Evolutionary conservation across 306 rosid species (phyloP), one percentile per base, ranked within the genome.

Genomic region (Castanopsis chinensis): DNA sequence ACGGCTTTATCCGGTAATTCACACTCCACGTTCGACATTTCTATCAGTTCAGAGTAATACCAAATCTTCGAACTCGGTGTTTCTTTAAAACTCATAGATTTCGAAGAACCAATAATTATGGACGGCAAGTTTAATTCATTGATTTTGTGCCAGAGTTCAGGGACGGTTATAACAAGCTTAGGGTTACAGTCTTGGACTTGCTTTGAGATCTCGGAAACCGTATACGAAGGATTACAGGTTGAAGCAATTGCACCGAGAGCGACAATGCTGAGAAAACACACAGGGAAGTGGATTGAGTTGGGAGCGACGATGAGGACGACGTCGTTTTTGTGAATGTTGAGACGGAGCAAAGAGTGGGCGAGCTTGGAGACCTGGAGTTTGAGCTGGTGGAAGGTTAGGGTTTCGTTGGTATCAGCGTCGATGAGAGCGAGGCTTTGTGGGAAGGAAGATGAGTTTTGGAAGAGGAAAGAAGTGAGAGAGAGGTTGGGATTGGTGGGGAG

Each of bases 391-490:
- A 86, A 88, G 54, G 88, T 86, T 9, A 86, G 56, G 57, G 78
- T 68, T 37, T 84, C 79, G 23, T 33, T 73, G 56, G 87, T 41
- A 21, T 82, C 78, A 0, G 79, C 57, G 21, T 89, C 88, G 52
- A 56, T 33, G 19, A 89, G 83, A n/a, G 92, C 84, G 27, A 72
- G 68, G 28, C 8, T 37, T 78, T 80, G 25, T 5, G 79, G 65
- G 63, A 5, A 65, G 32, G 82, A 73, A 17, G 81, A 67, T 30
- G 90, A 37, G 75, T 68, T 73, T 28, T 64, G 79, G 82, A 88
- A 85, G 77, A 86, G 89, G 81, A 90, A 88, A 5, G 89, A 69
- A 45, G 86, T 35, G 14, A 85, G 73, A 37, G 90, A 88, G 86
- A 85, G 86, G 54, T 74, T 64, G n/a, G 80, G 80, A 4, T 88